These are phyloP conservation scores for Ricinus communis DNA, from an alignment of 345 rosid genomes.

Conservation along the genomic window DNA sequence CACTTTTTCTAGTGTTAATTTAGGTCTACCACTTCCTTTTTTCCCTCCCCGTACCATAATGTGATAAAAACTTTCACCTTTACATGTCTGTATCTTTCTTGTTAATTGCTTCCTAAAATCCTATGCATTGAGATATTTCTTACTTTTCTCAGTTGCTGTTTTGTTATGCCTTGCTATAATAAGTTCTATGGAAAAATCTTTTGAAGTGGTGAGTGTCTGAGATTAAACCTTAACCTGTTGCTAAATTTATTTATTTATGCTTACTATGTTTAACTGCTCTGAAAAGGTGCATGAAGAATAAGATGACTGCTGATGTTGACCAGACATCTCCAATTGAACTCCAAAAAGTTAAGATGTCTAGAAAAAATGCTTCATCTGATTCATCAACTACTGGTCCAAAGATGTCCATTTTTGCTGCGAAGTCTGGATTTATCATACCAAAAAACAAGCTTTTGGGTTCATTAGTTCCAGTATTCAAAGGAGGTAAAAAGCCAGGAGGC, in stretches of 20 bases:
- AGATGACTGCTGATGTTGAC: slow-evolving; percentile 34
- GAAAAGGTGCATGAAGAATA: background rate
- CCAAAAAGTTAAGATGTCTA: slow-evolving; percentile 39
- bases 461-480: slow-evolving; percentile 62
- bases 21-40: too few species aligned
- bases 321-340: slow-evolving; percentile 32
- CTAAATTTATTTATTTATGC: slow-evolving; percentile 5
- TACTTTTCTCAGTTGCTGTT: too few species aligned
- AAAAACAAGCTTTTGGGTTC: slow-evolving; percentile 90
- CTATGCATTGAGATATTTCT: too few species aligned
- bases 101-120: too few species aligned
- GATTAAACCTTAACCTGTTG: background rate
- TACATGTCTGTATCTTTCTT: too few species aligned
- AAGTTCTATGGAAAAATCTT: background rate
- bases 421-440: slow-evolving; percentile 87
- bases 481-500: slow-evolving; percentile 47
- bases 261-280: background rate
- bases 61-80: too few species aligned
- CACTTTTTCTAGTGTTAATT: too few species aligned
- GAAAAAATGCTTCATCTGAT: slow-evolving; percentile 31
- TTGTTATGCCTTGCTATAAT: background rate
- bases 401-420: slow-evolving; percentile 72
- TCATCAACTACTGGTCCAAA: slow-evolving; percentile 44
- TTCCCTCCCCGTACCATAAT: too few species aligned
- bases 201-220: background rate